Base-by-base conservation (phyloP, 352 stramenopile species). In the Phytophthora vignae region DNA sequence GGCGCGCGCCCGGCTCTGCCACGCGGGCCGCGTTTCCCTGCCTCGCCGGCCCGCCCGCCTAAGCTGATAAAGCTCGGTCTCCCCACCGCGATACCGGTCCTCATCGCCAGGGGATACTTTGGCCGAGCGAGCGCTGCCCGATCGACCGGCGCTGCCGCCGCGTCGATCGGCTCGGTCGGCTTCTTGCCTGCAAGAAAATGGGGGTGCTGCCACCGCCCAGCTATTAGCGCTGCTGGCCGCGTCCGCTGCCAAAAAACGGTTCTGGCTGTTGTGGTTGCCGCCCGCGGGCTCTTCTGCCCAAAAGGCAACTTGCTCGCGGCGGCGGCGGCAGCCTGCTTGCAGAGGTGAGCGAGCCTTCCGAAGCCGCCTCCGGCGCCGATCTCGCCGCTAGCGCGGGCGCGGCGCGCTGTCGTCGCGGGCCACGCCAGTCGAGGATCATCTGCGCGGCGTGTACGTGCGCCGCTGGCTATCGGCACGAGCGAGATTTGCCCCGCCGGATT, bases 371-470 rank as follows among this genome's bases (percentile, higher is more conserved):
- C 33, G 33, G 10, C 7, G 65, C 60, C 54, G 63, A 74, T 74
- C 66, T 74, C 61, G 64, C 66, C 22, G 66, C 60, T 27, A 22
- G 46, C 46, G 46, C 42, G 14, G 42, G 42, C 19, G 46, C 19
- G 46, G n/a, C 46, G 46, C 46, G 46, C 46, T 66, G 69, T 70
- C 58, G 59, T 62, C 63, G 29, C 25, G 69, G 69, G 52, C 67
- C 55, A 78, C 71, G 71, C 57, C 67, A 78, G 71, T 66, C 50
- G 44, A 55, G 72, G 67, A 79, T 79, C 72, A 76, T 79, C 72
- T 79, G 67, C 67, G 54, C 53, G 55, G 61, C 63, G 69, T 62
- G 67, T 71, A 69, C 71, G 72, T 79, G 71, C 70, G 69, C 44
- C 44, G 71, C 71, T 67, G 70, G 71, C 71, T 78, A 67, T 77